Conservation (phyloP, 106 monocot genomes). For the Dioscorea alata region DNA sequence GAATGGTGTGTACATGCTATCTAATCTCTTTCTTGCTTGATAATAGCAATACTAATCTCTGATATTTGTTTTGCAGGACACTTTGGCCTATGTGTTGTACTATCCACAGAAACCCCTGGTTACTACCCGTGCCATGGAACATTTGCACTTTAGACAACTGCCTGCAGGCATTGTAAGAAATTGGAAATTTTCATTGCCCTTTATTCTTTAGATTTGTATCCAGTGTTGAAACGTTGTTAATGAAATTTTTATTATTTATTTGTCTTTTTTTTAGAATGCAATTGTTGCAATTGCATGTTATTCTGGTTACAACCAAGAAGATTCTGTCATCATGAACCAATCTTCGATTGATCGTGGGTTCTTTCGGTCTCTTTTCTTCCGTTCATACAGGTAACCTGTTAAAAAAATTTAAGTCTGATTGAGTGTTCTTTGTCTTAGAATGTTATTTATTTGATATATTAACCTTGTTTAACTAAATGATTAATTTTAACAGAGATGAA, state of each 20-base stretch:
- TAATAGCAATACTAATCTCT: not conserved
- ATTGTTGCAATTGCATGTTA: conserved; percentile 99
- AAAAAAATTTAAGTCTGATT: not conserved
- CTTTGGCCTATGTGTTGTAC: conserved; percentile 97
- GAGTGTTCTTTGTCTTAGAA: not conserved
- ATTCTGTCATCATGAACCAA: conserved; percentile 99
- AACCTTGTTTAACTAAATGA: not conserved
- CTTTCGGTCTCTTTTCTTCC: conserved; percentile 94
- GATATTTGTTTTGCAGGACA: conserved; percentile 53
- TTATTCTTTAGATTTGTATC: not conserved
- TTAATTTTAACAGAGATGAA: conserved; percentile 59
- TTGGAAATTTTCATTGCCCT: not conserved
- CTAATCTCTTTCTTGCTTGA: not conserved
- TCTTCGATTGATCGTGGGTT: conserved; percentile 99
- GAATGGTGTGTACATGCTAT: conserved; percentile 54
- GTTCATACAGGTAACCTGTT: conserved; percentile 78
- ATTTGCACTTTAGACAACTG: conserved; percentile 95
- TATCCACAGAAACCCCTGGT: conserved; percentile 99
- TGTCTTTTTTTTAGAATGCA: conserved; percentile 59
- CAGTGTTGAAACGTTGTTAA: not conserved
- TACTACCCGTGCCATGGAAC: conserved; percentile 99
- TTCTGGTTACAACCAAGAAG: conserved; percentile 99
- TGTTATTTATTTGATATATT: not conserved
- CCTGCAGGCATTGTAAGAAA: conserved; percentile 96
- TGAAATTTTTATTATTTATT: not conserved